Percentiles rank a stretch among this genome's conserved stretches.
These are phyloP conservation scores for Solanum gracilifrons DNA, from an alignment of 257 asterid species.

Conservation along the genomic window DNA sequence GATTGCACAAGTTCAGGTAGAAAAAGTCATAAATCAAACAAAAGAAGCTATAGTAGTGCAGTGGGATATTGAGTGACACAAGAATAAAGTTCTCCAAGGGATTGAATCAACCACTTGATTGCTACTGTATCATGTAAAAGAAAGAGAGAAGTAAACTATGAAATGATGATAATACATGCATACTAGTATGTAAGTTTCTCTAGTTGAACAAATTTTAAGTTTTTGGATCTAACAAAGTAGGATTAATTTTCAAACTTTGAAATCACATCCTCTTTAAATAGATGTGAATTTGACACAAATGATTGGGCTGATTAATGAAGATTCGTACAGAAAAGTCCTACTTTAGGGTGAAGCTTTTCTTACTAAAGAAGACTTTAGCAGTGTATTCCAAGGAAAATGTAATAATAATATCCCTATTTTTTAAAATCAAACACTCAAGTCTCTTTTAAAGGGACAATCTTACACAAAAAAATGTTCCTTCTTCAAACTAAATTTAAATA, in stretches of 20 bases:
- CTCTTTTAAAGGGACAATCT: neutral
- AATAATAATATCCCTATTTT: neutral
- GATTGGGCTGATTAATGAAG: neutral
- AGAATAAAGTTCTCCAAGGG: too few species aligned
- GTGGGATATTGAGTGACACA: neutral
- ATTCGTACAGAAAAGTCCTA: neutral
- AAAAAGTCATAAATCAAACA: too few species aligned
- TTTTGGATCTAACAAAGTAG: neutral
- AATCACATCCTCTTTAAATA: neutral
- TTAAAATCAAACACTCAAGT: neutral
- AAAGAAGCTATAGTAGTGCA: neutral
- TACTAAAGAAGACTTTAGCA: neutral
- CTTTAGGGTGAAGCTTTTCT: neutral
- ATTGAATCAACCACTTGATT: too few species aligned
- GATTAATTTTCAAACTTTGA: neutral
- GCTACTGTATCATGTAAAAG: too few species aligned
- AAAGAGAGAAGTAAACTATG: neutral
- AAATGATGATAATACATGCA: neutral
- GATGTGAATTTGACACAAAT: neutral
- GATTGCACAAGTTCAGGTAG: neutral
- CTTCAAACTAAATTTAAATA: too few species aligned
- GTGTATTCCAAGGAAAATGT: neutral
- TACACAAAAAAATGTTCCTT: too few species aligned
- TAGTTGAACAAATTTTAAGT: neutral
- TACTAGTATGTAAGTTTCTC: too few species aligned